Base-by-base conservation (phyloP, 2,329 filamentous ascomycete species). In the Balansia obtecta region DNA sequence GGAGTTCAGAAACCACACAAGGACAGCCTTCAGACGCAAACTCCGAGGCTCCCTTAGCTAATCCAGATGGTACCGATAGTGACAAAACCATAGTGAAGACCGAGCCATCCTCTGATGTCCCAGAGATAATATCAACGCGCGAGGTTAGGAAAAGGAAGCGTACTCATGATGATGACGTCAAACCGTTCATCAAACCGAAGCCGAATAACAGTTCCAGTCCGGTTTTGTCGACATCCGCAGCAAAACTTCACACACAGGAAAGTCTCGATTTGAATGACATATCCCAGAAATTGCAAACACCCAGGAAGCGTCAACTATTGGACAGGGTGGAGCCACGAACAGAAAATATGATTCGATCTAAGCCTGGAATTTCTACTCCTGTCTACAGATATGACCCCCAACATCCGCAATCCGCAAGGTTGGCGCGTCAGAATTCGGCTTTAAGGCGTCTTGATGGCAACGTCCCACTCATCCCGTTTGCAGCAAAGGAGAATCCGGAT, bases 221-320 rank as follows among this genome's bases (percentile, higher is more conserved):
- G n/a, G 48, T 61, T 18, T 20, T 57, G 15, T 50, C 58, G 2
- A 45, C 52, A 3, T 55, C 56, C 2, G 53, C 58, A 8, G 52
- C 50, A 43, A 53, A 53, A 8, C 52, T 71, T 52, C 57, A 65
- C 18, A 67, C 71, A 0, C 68, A 76, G 40, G 79, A 81, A 48
- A 84, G 79, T 49, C 70, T 84, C 47, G 81, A 85, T 58, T 68
- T 85, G 1, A 67, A 63, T 13, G 62, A 66, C 15, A 62, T 64
- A 39, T 60, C 54, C 9, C 61, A 63, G 33, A 59, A 49, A 39
- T 57, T 68, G n/a, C 55, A 57, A 22, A 70, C 67, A 0, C 67
- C 68, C 2, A 60, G 66, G 43, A 69, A 69, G 50, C 63, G 61
- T 10, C 65, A 60, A 18, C 54, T 58, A 5, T 33, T 58, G 12